phyloP scores from a whole-genome alignment of 345 rosid species.

The Acer campestre region DNA sequence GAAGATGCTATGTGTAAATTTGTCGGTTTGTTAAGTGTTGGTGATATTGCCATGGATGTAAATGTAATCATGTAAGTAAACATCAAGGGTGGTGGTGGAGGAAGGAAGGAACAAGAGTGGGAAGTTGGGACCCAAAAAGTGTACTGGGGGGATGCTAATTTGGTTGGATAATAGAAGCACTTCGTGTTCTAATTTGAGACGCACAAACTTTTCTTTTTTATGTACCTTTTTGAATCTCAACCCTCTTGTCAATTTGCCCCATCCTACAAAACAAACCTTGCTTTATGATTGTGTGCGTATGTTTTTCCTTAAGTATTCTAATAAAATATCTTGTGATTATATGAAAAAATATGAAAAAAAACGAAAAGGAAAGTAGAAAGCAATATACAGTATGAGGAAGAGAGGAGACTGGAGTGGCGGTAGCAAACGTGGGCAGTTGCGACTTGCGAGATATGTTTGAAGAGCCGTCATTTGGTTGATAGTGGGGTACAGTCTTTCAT shows the following conservation, averaged over 20 bases:
- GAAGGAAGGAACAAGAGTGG: too few relatives aligned
- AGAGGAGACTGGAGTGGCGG: neutral
- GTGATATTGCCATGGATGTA: too few relatives aligned
- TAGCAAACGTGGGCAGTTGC: neutral
- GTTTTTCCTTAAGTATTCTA: too few relatives aligned
- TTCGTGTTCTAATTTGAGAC: constrained; percentile 51
- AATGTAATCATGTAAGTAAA: too few relatives aligned
- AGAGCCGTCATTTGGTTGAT: constrained; percentile 20
- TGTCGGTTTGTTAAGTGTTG: too few relatives aligned
- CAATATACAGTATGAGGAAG: neutral
- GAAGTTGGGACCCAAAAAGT: neutral
- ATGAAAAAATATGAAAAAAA: too few relatives aligned
- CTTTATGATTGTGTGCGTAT: too few relatives aligned
- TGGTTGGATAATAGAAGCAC: constrained; percentile 43
- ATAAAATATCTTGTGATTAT: too few relatives aligned
- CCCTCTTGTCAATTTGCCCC: neutral
- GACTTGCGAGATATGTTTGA: neutral
- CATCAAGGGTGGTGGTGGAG: too few relatives aligned
- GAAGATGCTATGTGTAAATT: too few relatives aligned
- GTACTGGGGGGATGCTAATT: constrained; percentile 9
- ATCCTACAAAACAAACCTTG: neutral
- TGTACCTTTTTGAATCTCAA: neutral
- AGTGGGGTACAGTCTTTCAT: neutral
- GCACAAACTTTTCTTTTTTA: constrained; percentile 10
- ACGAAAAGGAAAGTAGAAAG: neutral